A percentile compares a stretch with the other conserved stretches of the same genome.
phyloP scores from a whole-genome alignment of 2,329 filamentous ascomycete species.

The Penicillium sp. region DNA sequence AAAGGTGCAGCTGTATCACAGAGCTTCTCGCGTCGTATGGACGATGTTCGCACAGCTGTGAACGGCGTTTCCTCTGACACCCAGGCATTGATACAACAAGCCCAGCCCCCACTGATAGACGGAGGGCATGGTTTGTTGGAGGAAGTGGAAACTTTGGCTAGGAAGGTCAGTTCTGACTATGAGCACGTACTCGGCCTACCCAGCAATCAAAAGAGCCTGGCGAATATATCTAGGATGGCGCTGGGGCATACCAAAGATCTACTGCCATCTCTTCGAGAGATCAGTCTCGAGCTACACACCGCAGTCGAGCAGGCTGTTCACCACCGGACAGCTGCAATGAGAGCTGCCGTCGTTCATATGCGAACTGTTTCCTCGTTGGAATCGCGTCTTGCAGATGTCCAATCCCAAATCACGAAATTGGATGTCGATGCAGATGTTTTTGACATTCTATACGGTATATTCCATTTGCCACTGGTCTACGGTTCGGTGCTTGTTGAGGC shows the following conservation, averaged over 20 bases:
- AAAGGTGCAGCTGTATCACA: conserved; percentile 57
- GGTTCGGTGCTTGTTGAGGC: conserved; percentile 84
- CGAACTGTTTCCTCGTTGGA: conserved; percentile 77
- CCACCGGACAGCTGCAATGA: conserved; percentile 64
- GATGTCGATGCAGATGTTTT: conserved; percentile 76
- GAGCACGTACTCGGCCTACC: conserved; percentile 69
- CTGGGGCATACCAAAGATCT: conserved; percentile 61
- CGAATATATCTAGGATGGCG: conserved; percentile 61
- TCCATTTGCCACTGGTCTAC: conserved; percentile 83
- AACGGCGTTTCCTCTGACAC: conserved; percentile 58
- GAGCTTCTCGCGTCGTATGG: conserved; percentile 57
- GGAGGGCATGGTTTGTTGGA: conserved; percentile 68
- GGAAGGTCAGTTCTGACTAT: conserved; percentile 83
- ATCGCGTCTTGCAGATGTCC: conserved; percentile 66
- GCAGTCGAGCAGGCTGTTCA: conserved; percentile 51
- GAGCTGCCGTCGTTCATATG: conserved; percentile 69
- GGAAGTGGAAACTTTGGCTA: conserved; percentile 80
- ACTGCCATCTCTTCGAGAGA: conserved; percentile 57
- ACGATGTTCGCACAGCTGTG: conserved; percentile 59
- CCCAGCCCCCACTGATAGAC: conserved; percentile 53
- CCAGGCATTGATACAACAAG: conserved; percentile 31
- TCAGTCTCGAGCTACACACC: conserved; percentile 52
- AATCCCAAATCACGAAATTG: conserved; percentile 66
- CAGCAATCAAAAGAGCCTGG: conserved; percentile 61
- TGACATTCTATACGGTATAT: conserved; percentile 72